Percentiles rank a stretch among this genome's conserved stretches.
phyloP scores from a whole-genome alignment of 768 basidiomycete species.

The Leccinum olivaceopallidum region DNA sequence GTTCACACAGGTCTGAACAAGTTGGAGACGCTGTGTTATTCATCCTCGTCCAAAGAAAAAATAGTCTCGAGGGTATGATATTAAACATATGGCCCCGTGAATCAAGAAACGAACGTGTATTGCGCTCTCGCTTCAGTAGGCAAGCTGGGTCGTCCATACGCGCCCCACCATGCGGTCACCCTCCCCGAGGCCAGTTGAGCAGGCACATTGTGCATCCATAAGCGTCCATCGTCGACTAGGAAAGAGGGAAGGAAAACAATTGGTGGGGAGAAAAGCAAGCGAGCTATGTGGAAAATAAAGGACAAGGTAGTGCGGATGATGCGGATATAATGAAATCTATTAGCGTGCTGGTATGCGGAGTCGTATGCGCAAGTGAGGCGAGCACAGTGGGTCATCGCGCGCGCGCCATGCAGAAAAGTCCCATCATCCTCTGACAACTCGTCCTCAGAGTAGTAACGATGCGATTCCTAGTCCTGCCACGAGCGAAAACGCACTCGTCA shows the following conservation, averaged over 20 bases:
- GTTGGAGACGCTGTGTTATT: not conserved
- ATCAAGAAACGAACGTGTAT: slow-evolving; percentile 21
- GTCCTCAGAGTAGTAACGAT: slow-evolving; percentile 26
- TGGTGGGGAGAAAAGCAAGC: not conserved
- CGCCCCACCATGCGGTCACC: slow-evolving; percentile 4
- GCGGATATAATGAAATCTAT: slow-evolving; percentile 17
- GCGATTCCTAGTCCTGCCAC: slow-evolving; percentile 23
- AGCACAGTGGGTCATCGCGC: slow-evolving; percentile 4
- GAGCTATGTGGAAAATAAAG: slow-evolving; percentile 6
- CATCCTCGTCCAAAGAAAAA: not conserved
- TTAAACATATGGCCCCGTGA: slow-evolving; percentile 11
- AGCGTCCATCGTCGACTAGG: slow-evolving; percentile 23
- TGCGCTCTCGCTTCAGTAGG: slow-evolving; percentile 10
- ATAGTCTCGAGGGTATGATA: slow-evolving; percentile 9
- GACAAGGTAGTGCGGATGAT: slow-evolving; percentile 7
- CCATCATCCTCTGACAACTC: not conserved
- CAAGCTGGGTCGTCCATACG: not conserved
- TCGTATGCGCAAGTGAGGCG: slow-evolving; percentile 9
- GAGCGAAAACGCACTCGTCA: slow-evolving; percentile 15
- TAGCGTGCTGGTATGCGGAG: slow-evolving; percentile 24
- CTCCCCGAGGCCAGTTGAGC: slow-evolving; percentile 16
- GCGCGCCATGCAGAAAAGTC: not conserved
- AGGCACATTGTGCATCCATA: slow-evolving; percentile 24
- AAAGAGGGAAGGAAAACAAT: slow-evolving; percentile 4
- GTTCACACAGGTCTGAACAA: not conserved